Percentiles rank a stretch among this genome's conserved stretches.
Evolutionary conservation across 2,329 filamentous ascomycete species (phyloP).

Genomic region (Nannizzia gypsea): DNA sequence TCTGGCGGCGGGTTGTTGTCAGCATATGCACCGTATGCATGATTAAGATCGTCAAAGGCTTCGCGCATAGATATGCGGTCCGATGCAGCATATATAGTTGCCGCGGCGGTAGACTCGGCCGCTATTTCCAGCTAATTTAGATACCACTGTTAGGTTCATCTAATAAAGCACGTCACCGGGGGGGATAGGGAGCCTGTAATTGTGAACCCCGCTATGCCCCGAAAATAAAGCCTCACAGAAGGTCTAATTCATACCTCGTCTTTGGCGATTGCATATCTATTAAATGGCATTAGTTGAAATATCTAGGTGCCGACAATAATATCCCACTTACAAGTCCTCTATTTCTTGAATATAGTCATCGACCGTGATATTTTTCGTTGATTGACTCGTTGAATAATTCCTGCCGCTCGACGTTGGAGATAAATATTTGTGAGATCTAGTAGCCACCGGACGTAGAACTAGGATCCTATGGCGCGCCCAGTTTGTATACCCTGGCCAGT

Average conservation of each 20-base stretch:
- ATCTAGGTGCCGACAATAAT: too few relatives aligned
- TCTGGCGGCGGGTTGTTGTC: constrained; percentile 6
- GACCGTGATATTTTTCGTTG: constrained; percentile 1
- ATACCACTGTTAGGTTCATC: not conserved
- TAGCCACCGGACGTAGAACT: not conserved
- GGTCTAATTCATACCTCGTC: constrained; percentile 26
- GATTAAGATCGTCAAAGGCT: constrained; percentile 30
- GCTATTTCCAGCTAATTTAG: constrained; percentile 34
- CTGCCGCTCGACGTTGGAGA: not conserved
- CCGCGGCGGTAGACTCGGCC: constrained; percentile 34
- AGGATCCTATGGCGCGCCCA: not conserved
- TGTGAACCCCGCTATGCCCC: not conserved
- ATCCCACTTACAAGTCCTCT: constrained; percentile 13
- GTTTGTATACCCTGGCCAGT: not conserved
- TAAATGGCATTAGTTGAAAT: constrained; percentile 3
- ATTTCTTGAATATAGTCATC: constrained; percentile 15
- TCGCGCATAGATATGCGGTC: constrained; percentile 37
- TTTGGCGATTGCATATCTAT: constrained; percentile 34
- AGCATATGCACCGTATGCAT: constrained; percentile 28
- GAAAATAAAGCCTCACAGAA: not conserved
- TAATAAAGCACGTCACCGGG: not conserved
- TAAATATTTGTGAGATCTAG: not conserved
- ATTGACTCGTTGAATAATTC: not conserved
- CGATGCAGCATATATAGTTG: constrained; percentile 36
- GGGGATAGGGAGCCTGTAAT: not conserved